These are phyloP conservation scores for Carex parvula DNA, from an alignment of 176 grass and related monocot genomes.

Conservation along the genomic window DNA sequence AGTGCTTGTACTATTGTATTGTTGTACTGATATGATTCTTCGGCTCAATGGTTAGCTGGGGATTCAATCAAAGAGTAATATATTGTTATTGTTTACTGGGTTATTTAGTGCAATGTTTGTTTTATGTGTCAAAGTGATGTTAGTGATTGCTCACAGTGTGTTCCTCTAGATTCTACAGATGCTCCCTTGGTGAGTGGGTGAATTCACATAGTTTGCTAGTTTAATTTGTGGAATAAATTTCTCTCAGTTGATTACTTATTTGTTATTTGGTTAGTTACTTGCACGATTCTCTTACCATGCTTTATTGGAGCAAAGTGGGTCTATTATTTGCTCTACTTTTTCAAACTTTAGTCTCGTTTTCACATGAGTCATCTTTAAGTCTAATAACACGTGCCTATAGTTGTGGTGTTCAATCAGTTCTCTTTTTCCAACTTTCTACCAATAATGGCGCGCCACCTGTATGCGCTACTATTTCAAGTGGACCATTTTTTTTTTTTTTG, in stretches of 20 bases:
- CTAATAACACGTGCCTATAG: constrained; percentile 1
- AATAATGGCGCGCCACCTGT: not conserved
- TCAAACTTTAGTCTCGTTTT: not conserved
- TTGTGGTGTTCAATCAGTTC: constrained; percentile 10
- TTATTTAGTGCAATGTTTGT: constrained; percentile 2
- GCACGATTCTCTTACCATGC: not conserved
- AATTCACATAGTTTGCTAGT: not conserved
- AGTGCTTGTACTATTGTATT: not conserved
- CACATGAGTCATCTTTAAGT: not conserved
- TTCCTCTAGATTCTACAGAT: not conserved
- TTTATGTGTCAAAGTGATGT: not conserved
- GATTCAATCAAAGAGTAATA: not conserved
- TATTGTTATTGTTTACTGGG: not conserved
- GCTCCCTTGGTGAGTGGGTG: not conserved
- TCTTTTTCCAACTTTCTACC: not conserved
- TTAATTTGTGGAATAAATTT: not conserved
- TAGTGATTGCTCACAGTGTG: not conserved
- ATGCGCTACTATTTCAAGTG: not conserved
- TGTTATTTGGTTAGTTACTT: not conserved
- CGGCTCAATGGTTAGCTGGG: constrained; percentile 8
- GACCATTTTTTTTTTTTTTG: not conserved
- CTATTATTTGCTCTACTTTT: not conserved
- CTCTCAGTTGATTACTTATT: not conserved
- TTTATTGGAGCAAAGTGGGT: not conserved
- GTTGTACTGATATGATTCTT: constrained; percentile 20